Evolutionary conservation across 805 yeast species (phyloP), one percentile per base, ranked within the genome.

Genomic region (Candida nitratophila): DNA sequence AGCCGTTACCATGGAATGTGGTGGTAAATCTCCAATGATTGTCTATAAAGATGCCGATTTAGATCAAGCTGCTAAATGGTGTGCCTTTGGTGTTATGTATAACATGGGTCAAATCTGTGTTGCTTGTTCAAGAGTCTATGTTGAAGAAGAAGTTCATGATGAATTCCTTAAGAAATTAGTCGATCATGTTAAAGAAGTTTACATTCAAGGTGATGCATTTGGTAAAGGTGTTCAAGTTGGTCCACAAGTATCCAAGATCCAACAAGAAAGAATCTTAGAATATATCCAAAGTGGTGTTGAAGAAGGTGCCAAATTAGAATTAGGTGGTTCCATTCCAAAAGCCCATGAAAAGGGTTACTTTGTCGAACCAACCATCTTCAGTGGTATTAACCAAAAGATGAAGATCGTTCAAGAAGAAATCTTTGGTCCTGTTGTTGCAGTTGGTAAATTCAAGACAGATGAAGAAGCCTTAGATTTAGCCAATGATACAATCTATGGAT

Each of bases 91-190:
- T 65, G 89, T 90, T 60, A 87, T 83, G 75, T 87, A 77, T 77
- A 90, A 90, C 75, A 82, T 90, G 60, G 98, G 98, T 69, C 96
- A 91, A 71, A 90, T 87, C 46, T 90, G 98, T 70, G 84, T 89
- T 60, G 97, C 96, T 32, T 95, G 96, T 52, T 88, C 96, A 45
- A 81, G 98, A 68, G 70, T 89, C 52, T 86, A 87, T 63, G 83
- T 90, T 47, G 96, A 90, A 68, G 95, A 85, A 51, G 76, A 78
- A 32, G 73, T 88, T 54, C 86, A 90, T 67, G 96, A 90, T 51
- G 73, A 82, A 64, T 77, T 88, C 50, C 63, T 88, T 46, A 73
- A 68, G 31, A 81, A 73, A 51, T 78, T 86, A 61, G 71, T 70
- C 54, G 60, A 61, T 36, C 75, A 75, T 45, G 75, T 81, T 40